Percentiles rank a stretch among this genome's conserved stretches.
Evolutionary conservation across 2,329 filamentous ascomycete species (phyloP).

Genomic region (Westerdykella aurantiaca): DNA sequence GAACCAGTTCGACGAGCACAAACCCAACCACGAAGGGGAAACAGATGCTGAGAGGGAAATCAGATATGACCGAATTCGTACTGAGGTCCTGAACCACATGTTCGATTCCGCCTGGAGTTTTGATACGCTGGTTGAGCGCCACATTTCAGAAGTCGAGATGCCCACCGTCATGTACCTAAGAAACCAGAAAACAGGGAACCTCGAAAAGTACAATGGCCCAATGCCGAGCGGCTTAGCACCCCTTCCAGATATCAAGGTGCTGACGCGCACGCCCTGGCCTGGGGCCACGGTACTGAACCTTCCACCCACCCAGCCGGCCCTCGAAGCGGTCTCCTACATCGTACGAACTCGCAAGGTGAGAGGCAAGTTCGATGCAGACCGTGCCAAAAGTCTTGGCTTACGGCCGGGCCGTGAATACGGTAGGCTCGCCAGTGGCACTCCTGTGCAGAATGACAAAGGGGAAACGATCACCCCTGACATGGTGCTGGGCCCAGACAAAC

Average conservation of each 20-base stretch:
- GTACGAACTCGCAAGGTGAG: slow-evolving; percentile 69
- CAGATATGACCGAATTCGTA: slow-evolving; percentile 49
- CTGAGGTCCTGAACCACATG: slow-evolving; percentile 66
- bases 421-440: slow-evolving; percentile 57
- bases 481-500: slow-evolving; percentile 64
- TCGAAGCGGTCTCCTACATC: slow-evolving; percentile 77
- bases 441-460: slow-evolving; percentile 59
- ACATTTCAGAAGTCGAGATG: slow-evolving; percentile 39
- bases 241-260: slow-evolving; percentile 62
- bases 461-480: slow-evolving; percentile 73
- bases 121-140: slow-evolving; percentile 63
- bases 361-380: slow-evolving; percentile 69
- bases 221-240: slow-evolving; percentile 47
- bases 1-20: slow-evolving; percentile 30
- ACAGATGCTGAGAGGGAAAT: slow-evolving; percentile 32
- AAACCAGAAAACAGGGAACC: slow-evolving; percentile 49
- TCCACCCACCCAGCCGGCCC: slow-evolving; percentile 61
- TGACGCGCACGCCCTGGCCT: slow-evolving; percentile 75
- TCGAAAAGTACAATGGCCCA: slow-evolving; percentile 67
- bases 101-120: slow-evolving; percentile 71
- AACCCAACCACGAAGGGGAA: slow-evolving; percentile 21
- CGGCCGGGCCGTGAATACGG: slow-evolving; percentile 54
- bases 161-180: not conserved
- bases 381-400: slow-evolving; percentile 62
- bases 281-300: slow-evolving; percentile 59